These are phyloP conservation scores for Leucogyrophana mollusca DNA, from an alignment of 768 basidiomycete genomes.

Conservation along the genomic window DNA sequence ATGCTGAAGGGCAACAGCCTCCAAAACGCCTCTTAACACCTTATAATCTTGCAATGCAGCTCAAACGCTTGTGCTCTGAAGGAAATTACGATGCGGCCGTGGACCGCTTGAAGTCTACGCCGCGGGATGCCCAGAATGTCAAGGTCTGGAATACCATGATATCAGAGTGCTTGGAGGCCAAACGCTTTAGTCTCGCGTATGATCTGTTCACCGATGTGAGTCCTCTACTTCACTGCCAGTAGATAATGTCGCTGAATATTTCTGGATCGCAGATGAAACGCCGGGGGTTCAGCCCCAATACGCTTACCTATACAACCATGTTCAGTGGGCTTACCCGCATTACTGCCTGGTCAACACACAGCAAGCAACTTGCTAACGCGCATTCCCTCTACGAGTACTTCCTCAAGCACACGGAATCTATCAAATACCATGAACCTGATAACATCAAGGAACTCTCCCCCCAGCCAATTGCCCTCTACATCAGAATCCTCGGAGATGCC, in stretches of 20 bases:
- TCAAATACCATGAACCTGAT: slow-evolving; percentile 46
- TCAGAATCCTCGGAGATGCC: slow-evolving; percentile 63
- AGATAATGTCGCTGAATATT: background rate
- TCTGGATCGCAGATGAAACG: slow-evolving; percentile 69
- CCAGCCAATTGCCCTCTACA: slow-evolving; percentile 55
- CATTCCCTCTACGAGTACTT: slow-evolving; percentile 61
- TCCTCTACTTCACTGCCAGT: slow-evolving; percentile 10
- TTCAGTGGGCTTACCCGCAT: slow-evolving; percentile 63
- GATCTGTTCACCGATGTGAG: slow-evolving; percentile 70
- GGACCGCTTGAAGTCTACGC: slow-evolving; percentile 62
- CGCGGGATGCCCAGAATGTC: slow-evolving; percentile 72
- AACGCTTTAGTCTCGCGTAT: slow-evolving; percentile 59
- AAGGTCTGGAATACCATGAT: slow-evolving; percentile 82
- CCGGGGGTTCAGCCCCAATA: slow-evolving; percentile 69
- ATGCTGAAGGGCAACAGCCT: slow-evolving; percentile 1
- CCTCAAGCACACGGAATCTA: slow-evolving; percentile 45
- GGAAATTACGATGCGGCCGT: slow-evolving; percentile 64
- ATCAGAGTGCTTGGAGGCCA: slow-evolving; percentile 55
- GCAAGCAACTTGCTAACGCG: slow-evolving; percentile 62
- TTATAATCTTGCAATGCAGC: slow-evolving; percentile 55
- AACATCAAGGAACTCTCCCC: slow-evolving; percentile 47
- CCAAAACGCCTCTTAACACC: slow-evolving; percentile 49
- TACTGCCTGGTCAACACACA: slow-evolving; percentile 54
- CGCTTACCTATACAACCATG: slow-evolving; percentile 68
- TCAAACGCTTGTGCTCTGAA: slow-evolving; percentile 55